Conservation (phyloP, 2,329 filamentous ascomycete genomes). For the Colletotrichum australisinense region DNA sequence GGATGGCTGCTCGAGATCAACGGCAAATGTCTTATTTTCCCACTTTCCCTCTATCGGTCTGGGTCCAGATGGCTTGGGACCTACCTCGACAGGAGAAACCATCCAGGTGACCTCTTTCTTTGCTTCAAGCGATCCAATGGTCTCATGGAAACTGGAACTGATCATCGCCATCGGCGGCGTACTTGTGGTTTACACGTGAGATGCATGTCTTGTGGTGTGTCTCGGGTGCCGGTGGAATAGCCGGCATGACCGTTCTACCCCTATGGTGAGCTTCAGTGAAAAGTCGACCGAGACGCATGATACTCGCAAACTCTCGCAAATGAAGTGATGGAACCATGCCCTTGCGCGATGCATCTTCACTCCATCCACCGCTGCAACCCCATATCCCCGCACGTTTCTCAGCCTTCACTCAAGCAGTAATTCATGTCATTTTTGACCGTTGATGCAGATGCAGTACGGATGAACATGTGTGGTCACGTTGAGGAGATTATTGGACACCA, state of each 20-base stretch:
- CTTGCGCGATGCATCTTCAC: not conserved
- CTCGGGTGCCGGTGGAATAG: not conserved
- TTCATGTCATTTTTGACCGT: constrained; percentile 6
- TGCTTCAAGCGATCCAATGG: constrained; percentile 23
- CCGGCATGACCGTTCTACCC: not conserved
- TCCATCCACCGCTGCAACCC: not conserved
- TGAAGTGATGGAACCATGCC: constrained; percentile 3
- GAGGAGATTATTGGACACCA: not conserved
- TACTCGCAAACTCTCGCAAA: constrained; percentile 1
- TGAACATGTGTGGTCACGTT: constrained; percentile 13
- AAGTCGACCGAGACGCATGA: constrained; percentile 6
- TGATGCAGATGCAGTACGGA: not conserved
- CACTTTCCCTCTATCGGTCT: constrained; percentile 1
- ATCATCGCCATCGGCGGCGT: not conserved
- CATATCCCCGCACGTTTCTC: not conserved
- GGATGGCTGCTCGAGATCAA: constrained; percentile 17
- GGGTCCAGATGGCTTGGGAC: not conserved
- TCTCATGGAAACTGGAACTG: not conserved
- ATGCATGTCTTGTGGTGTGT: constrained; percentile 5
- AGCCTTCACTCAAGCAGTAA: not conserved
- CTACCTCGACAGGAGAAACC: not conserved
- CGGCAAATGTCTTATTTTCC: constrained; percentile 10
- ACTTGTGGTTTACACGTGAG: constrained; percentile 10
- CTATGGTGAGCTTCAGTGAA: not conserved
- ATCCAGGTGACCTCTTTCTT: constrained; percentile 8